Base-by-base conservation (phyloP, 139 green algal species). In the Coccomyxa sp. region DNA sequence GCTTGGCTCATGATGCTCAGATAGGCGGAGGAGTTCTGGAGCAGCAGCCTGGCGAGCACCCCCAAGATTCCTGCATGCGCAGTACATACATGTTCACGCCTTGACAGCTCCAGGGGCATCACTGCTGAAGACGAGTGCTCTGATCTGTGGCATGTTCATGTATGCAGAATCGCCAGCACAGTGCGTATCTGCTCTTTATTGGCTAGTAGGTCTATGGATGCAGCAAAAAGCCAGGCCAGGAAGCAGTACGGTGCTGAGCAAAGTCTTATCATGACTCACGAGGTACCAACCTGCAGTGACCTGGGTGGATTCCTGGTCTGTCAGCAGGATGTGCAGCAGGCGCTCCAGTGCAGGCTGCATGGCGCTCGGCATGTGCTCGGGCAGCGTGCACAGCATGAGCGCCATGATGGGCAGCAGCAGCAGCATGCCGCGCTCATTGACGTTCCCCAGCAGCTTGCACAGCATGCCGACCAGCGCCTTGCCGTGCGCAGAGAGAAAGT, bases 11-110 rank as follows among this genome's bases (percentile, higher is more conserved):
- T 86, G 12, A 92, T 74, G 69, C 83, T 69, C 64, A 85, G 75
- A 35, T 93, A 90, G 12, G 79, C 79, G 16, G 70, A 31, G 0
- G 82, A 80, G 40, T 79, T 80, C 18, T 88, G 85, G 75, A 95
- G 86, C 81, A 95, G 80, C 70, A 97, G 72, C 7, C 94, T 82
- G 0, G 84, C 90, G 37, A 95, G 85, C 35, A 97, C 88, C 0
- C 75, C 77, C 22, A 91, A 79, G 0, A 86, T 78, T 34, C 84
- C 87, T 50, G 76, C 39, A 29, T 29, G 35, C n/a, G n/a, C 64
- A 71, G n/a, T n/a, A n/a, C n/a, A n/a, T n/a, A n/a, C n/a, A n/a
- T n/a, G n/a, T 27, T 34, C 55, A 73, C 18, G 22, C 6, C 14
- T 18, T 44, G 31, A 74, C 35, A 58, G 12, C 1, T 55, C 22